These are phyloP conservation scores for Chrysosporium keratinophilum DNA, from an alignment of 2,329 filamentous ascomycete genomes.

Conservation along the genomic window DNA sequence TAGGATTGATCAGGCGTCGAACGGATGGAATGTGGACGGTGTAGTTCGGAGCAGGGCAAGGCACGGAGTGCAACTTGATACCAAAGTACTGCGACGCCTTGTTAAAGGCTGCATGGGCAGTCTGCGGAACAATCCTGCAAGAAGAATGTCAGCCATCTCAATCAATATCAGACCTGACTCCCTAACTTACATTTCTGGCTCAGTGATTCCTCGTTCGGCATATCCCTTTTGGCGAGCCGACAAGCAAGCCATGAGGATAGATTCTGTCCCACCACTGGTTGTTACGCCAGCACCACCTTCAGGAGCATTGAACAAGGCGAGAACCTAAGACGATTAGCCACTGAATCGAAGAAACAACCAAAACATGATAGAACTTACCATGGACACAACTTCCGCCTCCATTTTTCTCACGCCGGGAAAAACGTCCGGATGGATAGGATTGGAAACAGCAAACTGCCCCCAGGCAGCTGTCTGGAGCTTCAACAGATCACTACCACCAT, in stretches of 20 bases:
- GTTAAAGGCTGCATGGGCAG: slow-evolving; percentile 89
- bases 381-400: slow-evolving; percentile 95
- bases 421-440: slow-evolving; percentile 95
- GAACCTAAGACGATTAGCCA: slow-evolving; percentile 34
- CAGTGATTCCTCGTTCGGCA: slow-evolving; percentile 71
- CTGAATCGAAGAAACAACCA: not conserved
- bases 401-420: slow-evolving; percentile 98
- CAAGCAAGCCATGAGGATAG: slow-evolving; percentile 90
- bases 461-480: slow-evolving; percentile 86
- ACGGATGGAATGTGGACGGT: slow-evolving; percentile 73
- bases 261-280: slow-evolving; percentile 89
- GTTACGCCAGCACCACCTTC: slow-evolving; percentile 76
- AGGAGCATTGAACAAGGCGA: slow-evolving; percentile 81
- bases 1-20: slow-evolving; percentile 77
- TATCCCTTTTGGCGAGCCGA: slow-evolving; percentile 83
- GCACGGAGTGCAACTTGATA: slow-evolving; percentile 83
- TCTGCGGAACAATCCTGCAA: slow-evolving; percentile 77
- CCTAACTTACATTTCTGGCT: slow-evolving; percentile 78
- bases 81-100: slow-evolving; percentile 94
- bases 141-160: slow-evolving; percentile 14
- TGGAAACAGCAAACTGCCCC: slow-evolving; percentile 85
- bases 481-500: slow-evolving; percentile 73
- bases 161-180: not conserved
- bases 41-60: slow-evolving; percentile 74
- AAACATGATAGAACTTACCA: slow-evolving; percentile 48